Base-by-base conservation (phyloP, 2,329 filamentous ascomycete genomes). In the Pseudovirgaria hyperparasitica region DNA sequence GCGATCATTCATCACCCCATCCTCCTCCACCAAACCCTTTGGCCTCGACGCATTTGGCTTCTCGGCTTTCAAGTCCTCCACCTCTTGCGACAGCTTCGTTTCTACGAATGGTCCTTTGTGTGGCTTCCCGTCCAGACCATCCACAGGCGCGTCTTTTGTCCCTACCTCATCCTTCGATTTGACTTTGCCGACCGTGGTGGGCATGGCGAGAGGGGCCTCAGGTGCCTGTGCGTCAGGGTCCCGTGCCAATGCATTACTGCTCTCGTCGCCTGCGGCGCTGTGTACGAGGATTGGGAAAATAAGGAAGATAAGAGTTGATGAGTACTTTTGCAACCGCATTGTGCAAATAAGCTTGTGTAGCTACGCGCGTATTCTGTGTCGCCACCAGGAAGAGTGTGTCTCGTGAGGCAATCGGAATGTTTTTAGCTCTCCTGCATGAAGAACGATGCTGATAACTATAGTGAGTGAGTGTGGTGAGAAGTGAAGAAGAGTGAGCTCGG, bases 1-100 rank as follows among this genome's bases (percentile, higher is more conserved):
- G 36, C 78, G 81, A 52, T 94, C 86, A 46, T 92, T 81, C 87
- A 94, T 94, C 32, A 94, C 84, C 21, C 86, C 84, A 48, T 92
- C 32, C 33, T 72, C 48, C n/a, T 50, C 48, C 22, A 41, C 66
- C 22, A 41, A 33, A 22, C 42, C 40, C 22, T 41, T 37, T 9
- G 38, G 28, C 6, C 36, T 27, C 16, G 23, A 26, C 4, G 25
- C 25, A 16, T 33, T 35, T 10, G 37, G 26, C n/a, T 42, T 42
- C 24, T 46, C 34, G 46, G 51, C 34, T 3, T 52, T 43, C 22
- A 62, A 47, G 22, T 57, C 53, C 28, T 55, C 50, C 5, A 56
- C 42, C 2, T 42, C 46, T 6, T 41, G 43, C 3, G 46, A 41
- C 16, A 38, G 36, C 30, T 54, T 54, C 30, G 50, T 43, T 35